Percentiles rank a stretch among this genome's conserved stretches.
Conservation (phyloP, 164 flowering plant species). For the Macadamia tetraphylla region DNA sequence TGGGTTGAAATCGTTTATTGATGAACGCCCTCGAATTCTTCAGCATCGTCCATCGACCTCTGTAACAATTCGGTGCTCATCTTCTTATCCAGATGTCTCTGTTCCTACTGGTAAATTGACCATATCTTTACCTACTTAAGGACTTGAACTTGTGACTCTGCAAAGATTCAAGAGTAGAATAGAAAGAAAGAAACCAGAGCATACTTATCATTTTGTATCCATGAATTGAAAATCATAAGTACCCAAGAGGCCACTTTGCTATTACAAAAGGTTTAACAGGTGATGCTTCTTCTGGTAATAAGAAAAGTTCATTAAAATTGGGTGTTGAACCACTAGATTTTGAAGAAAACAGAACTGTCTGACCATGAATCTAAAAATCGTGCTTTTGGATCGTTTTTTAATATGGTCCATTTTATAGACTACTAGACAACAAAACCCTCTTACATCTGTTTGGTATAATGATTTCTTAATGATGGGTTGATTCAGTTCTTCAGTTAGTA, state of each 20-base stretch:
- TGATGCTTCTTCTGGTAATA: background rate
- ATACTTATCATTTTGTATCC: background rate
- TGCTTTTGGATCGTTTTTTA: background rate
- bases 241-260: background rate
- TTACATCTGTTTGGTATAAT: background rate
- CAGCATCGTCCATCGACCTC: background rate
- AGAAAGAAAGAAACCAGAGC: background rate
- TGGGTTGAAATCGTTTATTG: background rate
- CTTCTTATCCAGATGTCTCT: conserved; percentile 22
- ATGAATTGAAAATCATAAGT: background rate
- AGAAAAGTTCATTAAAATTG: background rate
- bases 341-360: background rate
- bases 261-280: too few relatives aligned
- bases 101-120: conserved; percentile 23
- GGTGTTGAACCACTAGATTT: background rate
- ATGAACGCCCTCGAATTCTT: conserved; percentile 2
- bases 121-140: background rate
- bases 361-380: background rate
- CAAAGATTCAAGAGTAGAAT: background rate
- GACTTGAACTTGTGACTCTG: background rate
- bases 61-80: conserved; percentile 23
- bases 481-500: background rate
- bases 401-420: background rate
- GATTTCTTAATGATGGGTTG: background rate
- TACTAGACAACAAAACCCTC: background rate